Conservation (phyloP, 2,329 filamentous ascomycete genomes). For the Stachybotrys chartarum region DNA sequence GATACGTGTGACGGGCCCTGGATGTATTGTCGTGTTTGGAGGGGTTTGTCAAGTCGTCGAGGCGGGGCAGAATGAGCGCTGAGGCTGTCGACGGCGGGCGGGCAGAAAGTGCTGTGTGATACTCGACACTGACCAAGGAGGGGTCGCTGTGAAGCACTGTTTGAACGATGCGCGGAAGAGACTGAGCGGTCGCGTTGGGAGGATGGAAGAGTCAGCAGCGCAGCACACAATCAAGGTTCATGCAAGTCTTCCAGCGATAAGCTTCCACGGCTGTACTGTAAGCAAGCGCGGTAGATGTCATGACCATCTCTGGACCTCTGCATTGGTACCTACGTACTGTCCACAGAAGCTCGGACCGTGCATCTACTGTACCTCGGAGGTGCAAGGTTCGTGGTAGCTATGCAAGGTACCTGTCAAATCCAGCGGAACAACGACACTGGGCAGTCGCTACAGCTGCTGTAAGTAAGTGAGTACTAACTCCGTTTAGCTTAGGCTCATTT, state of each 20-base stretch:
- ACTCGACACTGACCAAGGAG: background rate
- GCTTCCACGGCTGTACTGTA: background rate
- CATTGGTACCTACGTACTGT: background rate
- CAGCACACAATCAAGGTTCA: background rate
- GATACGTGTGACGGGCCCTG: background rate
- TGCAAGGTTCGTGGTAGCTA: no score
- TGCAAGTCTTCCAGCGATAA: background rate
- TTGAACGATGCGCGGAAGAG: background rate
- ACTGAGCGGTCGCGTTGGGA: background rate
- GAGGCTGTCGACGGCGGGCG: no score
- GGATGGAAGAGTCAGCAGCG: background rate
- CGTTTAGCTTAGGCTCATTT: no score
- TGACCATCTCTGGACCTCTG: background rate
- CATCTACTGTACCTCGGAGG: no score
- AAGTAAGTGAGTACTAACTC: no score
- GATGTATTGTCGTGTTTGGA: background rate
- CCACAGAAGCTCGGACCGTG: background rate
- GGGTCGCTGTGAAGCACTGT: background rate
- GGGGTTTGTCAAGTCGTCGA: background rate
- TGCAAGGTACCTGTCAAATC: no score
- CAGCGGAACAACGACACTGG: no score
- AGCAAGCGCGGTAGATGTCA: background rate
- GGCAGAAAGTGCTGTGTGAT: no score
- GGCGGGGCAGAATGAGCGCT: background rate
- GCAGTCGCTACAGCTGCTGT: no score